A percentile compares a stretch with the other conserved stretches of the same genome.
Evolutionary conservation across 2,329 filamentous ascomycete genomes (phyloP).

Genomic region (Aspergillus sp.): DNA sequence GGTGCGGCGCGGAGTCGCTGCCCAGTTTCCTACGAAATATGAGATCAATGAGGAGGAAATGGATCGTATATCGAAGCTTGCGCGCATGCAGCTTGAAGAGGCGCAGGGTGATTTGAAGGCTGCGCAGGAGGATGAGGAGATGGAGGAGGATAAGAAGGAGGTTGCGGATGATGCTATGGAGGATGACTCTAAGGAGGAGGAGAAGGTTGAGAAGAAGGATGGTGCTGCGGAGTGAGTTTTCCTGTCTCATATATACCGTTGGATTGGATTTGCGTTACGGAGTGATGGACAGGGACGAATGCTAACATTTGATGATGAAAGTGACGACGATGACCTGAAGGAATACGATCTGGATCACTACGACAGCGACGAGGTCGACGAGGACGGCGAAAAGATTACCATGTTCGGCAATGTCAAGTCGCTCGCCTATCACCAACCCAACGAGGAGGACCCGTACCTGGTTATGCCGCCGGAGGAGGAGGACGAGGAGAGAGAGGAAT

Average conservation of each 20-base stretch:
- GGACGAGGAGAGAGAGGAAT: slow-evolving; percentile 86
- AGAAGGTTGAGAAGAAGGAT: slow-evolving; percentile 25
- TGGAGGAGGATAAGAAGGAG: slow-evolving; percentile 29
- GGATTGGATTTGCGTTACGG: slow-evolving; percentile 26
- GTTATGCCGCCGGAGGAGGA: slow-evolving; percentile 79
- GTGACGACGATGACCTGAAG: slow-evolving; percentile 68
- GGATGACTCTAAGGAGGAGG: slow-evolving; percentile 28
- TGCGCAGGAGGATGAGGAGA: slow-evolving; percentile 55
- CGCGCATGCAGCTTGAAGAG: slow-evolving; percentile 82
- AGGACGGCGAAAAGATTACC: slow-evolving; percentile 70
- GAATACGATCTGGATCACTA: slow-evolving; percentile 97
- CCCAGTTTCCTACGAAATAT: slow-evolving; percentile 73
- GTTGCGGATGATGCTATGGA: slow-evolving; percentile 37
- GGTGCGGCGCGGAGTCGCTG: slow-evolving; percentile 75
- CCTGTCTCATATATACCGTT: neutral
- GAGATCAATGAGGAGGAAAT: slow-evolving; percentile 75
- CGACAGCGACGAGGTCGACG: slow-evolving; percentile 75
- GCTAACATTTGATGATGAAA: too few relatives aligned
- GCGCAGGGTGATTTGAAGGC: slow-evolving; percentile 82
- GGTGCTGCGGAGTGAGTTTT: slow-evolving; percentile 18
- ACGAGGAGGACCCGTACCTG: slow-evolving; percentile 95
- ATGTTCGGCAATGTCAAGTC: slow-evolving; percentile 97
- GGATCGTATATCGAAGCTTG: slow-evolving; percentile 71
- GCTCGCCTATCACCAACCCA: slow-evolving; percentile 88
- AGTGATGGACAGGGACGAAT: slow-evolving; percentile 44